Evolutionary conservation across 2,329 filamentous ascomycete genomes (phyloP).

Genomic region (Nothomitra cinnamomea): DNA sequence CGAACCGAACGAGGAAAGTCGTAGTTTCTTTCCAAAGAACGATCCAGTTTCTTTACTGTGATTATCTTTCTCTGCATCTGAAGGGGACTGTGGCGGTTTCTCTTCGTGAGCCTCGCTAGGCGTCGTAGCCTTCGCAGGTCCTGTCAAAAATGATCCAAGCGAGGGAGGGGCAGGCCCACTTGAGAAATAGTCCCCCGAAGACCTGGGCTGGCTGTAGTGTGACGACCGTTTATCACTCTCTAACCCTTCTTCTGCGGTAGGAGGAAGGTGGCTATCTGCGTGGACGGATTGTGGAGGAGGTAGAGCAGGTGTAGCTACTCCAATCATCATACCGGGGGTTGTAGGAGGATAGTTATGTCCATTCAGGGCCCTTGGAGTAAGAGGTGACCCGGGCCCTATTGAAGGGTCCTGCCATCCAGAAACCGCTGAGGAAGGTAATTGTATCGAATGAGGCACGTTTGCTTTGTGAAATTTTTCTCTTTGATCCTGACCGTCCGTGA

Average conservation of each 20-base stretch:
- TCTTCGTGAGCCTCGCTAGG: slow-evolving; percentile 3
- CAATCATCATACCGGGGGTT: slow-evolving; percentile 66
- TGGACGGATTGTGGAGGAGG: slow-evolving; percentile 18
- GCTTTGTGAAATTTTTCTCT: slow-evolving; percentile 32
- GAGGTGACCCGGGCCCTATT: slow-evolving; percentile 28
- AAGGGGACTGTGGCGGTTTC: slow-evolving; percentile 31
- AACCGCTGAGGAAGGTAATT: slow-evolving; percentile 31
- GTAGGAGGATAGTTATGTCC: slow-evolving; percentile 42
- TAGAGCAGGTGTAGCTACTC: slow-evolving; percentile 49
- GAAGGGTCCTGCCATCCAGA: slow-evolving; percentile 26
- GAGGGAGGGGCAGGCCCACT: slow-evolving; percentile 25
- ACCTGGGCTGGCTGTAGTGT: slow-evolving; percentile 34
- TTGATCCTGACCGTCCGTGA: slow-evolving; percentile 47
- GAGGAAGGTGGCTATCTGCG: slow-evolving; percentile 20
- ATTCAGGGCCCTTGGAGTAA: slow-evolving; percentile 44
- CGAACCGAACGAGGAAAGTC: slow-evolving; percentile 55
- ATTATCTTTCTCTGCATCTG: slow-evolving; percentile 41
- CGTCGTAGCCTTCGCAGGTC: neutral
- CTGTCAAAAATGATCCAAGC: slow-evolving; percentile 8
- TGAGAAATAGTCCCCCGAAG: slow-evolving; percentile 69
- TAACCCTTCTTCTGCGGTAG: slow-evolving; percentile 25
- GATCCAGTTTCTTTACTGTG: slow-evolving; percentile 42
- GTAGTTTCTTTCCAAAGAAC: slow-evolving; percentile 71
- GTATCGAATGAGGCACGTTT: slow-evolving; percentile 44
- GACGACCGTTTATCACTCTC: slow-evolving; percentile 36